Evolutionary conservation across 78 protist genomes (phyloP).

Genomic region (Polysphondylium violaceum): DNA sequence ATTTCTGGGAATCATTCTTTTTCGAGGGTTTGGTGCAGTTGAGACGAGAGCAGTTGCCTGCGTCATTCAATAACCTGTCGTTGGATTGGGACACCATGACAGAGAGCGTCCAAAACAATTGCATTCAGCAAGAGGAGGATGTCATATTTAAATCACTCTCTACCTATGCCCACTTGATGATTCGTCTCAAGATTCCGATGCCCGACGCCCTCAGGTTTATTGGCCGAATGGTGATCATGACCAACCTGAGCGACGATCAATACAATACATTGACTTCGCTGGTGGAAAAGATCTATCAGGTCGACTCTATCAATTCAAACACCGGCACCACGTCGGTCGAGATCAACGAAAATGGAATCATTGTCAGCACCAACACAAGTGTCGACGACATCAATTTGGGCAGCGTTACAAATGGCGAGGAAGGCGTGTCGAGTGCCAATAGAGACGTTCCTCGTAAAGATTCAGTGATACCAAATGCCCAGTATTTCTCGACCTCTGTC

Average conservation of each 20-base stretch:
- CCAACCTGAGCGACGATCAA: slow-evolving; percentile 51
- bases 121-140: slow-evolving; percentile 42
- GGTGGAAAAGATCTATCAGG: slow-evolving; percentile 22
- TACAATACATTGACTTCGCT: background rate
- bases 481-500: slow-evolving; percentile 61
- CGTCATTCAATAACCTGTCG: background rate
- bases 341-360: background rate
- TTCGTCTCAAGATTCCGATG: slow-evolving; percentile 23
- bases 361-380: background rate
- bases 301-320: slow-evolving; percentile 11
- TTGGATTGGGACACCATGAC: slow-evolving; percentile 15
- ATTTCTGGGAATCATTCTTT: slow-evolving; percentile 78
- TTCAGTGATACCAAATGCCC: slow-evolving; percentile 13
- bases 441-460: background rate
- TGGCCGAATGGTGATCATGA: slow-evolving; percentile 20
- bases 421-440: background rate
- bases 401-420: background rate
- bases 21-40: slow-evolving; percentile 11
- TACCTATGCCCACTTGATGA: slow-evolving; percentile 33
- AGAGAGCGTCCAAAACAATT: background rate
- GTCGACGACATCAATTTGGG: background rate
- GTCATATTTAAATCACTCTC: slow-evolving; percentile 16
- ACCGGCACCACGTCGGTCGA: too few relatives aligned
- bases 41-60: slow-evolving; percentile 26
- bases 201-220: slow-evolving; percentile 17